Evolutionary conservation across 148 eudicot genomes (phyloP), one percentile per base, ranked within the genome.

Genomic region (Hydrangea macrophylla): DNA sequence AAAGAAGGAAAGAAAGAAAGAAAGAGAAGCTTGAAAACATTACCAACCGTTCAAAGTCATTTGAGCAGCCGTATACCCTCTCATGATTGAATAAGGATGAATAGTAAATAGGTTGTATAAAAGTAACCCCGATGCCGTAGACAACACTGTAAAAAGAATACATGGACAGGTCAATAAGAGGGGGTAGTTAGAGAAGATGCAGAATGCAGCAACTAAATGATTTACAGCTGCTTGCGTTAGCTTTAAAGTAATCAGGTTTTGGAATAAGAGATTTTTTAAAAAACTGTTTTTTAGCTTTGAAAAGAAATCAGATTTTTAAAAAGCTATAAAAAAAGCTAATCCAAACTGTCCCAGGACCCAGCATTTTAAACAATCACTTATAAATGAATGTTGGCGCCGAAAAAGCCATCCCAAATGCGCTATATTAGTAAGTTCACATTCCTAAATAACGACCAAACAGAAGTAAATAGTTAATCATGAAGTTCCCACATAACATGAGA

Each of bases 1-100:
- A 50, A 63, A 28, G 36, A 10, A 50, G 37, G 28, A 17, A 55
- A 23, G n/a, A 9, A 30, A 61, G 39, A 26, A 1, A 45, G 26
- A 22, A 28, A 55, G 40, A 67, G 42, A 27, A 36, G 7, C 42
- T 45, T 48, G 2, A 15, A 48, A 48, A 48, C 48, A 48, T 32
- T 30, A 62, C 32, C 32, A 31, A 85, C 92, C 92, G 75, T 67
- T 88, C 92, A 74, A 88, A 85, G 72, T 88, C 89, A 64, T 88
- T 75, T 22, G 89, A 27, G 76, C 77, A 81, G 18, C 92, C 92
- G 60, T 88, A 83, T 57, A 88, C 71, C 62, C 51, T 81, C 70
- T 85, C 87, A 32, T 71, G 74, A 72, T 76, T 70, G 68, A 88
- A 88, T 42, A 85, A 83, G 37, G 92, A 78, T 31, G 89, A 80